Conservation (phyloP, 208 protist genomes). For the Vickermania spadyakhi region DNA sequence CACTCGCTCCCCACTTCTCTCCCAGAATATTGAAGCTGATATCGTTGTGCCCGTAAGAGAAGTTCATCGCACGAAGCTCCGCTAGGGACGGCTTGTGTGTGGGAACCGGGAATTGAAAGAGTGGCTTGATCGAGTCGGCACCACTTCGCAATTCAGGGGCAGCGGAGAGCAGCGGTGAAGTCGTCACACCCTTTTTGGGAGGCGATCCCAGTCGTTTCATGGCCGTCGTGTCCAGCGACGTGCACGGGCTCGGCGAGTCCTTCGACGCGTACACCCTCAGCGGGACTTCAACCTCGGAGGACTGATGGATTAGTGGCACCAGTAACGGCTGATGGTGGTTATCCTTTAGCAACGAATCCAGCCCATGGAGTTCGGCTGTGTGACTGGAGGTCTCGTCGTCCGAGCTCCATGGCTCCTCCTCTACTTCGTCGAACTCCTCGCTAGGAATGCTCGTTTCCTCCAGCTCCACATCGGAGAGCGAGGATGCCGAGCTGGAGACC, state of each 20-base stretch:
- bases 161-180: too few species aligned
- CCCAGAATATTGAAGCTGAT: not conserved
- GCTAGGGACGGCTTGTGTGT: not conserved
- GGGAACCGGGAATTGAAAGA: not conserved
- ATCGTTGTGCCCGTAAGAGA: not conserved
- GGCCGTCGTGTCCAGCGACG: not conserved
- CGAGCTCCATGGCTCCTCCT: constrained; percentile 47
- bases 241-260: not conserved
- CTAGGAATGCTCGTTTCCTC: not conserved
- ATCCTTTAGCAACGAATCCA: not conserved
- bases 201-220: not conserved
- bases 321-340: not conserved
- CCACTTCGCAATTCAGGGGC: not conserved
- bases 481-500: not conserved
- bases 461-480: not conserved
- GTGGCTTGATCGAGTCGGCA: not conserved
- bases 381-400: not conserved
- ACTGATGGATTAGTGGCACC: not conserved
- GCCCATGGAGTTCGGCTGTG: not conserved
- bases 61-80: not conserved
- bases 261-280: not conserved
- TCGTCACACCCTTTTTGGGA: not conserved
- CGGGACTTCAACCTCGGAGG: not conserved
- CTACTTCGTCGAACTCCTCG: constrained; percentile 22
- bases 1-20: not conserved